Percentiles rank a stretch among this genome's conserved stretches.
Evolutionary conservation across 2,329 filamentous ascomycete species (phyloP).

Genomic region (Stachybotrys echinatus): DNA sequence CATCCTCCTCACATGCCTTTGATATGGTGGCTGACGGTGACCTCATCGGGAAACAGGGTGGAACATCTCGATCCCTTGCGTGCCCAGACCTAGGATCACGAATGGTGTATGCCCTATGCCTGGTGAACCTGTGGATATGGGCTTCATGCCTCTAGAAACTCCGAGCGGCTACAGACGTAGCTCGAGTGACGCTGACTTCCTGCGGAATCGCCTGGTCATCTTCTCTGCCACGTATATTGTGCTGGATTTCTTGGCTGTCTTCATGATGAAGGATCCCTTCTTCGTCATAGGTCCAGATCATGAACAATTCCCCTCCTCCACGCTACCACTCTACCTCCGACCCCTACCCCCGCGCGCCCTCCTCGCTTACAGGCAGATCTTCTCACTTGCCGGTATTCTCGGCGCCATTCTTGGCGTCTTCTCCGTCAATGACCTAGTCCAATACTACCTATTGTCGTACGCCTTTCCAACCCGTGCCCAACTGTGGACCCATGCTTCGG

Average conservation of each 20-base stretch:
- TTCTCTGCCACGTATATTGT: constrained; percentile 57
- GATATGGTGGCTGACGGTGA: background rate
- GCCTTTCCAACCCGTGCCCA: constrained; percentile 46
- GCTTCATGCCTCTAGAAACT: constrained; percentile 34
- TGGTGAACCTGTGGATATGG: constrained; percentile 33
- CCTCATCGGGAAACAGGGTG: constrained; percentile 37
- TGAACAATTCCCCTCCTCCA: constrained; percentile 8
- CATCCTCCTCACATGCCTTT: background rate
- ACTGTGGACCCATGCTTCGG: constrained; percentile 48
- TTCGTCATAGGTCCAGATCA: constrained; percentile 53
- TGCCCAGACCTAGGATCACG: constrained; percentile 42
- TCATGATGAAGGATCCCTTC: constrained; percentile 73
- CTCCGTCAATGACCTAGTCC: constrained; percentile 51
- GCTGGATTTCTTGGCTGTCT: constrained; percentile 64
- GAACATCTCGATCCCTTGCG: constrained; percentile 48
- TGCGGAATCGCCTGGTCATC: constrained; percentile 36
- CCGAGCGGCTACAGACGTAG: constrained; percentile 40
- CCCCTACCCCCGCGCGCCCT: constrained; percentile 39
- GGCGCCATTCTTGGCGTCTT: constrained; percentile 57
- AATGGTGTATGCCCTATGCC: constrained; percentile 11
- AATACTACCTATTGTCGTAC: constrained; percentile 42
- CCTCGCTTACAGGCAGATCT: constrained; percentile 48
- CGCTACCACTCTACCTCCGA: constrained; percentile 36
- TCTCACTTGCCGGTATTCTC: constrained; percentile 53
- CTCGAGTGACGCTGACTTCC: constrained; percentile 35